These are phyloP conservation scores for Phytophthora sansomeana DNA, from an alignment of 352 stramenopile species.

Conservation along the genomic window DNA sequence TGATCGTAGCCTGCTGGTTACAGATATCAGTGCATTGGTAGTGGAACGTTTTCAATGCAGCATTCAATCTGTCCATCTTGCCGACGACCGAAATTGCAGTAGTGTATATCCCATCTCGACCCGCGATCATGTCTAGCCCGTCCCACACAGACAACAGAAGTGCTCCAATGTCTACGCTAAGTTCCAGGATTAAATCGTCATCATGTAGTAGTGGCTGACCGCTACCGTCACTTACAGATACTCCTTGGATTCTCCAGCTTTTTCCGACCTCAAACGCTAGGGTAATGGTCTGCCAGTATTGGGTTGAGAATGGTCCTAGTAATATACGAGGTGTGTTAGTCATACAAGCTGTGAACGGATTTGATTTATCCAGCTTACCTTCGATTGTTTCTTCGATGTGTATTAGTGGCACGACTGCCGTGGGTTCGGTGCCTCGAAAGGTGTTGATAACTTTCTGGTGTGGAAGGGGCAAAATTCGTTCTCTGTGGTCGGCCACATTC, in stretches of 20 bases:
- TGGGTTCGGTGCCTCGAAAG: not conserved
- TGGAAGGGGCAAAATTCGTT: too few relatives aligned
- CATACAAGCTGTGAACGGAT: not conserved
- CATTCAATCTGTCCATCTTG: conserved; percentile 24
- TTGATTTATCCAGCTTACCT: conserved; percentile 16
- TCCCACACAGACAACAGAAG: conserved; percentile 10
- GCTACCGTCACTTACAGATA: conserved; percentile 22
- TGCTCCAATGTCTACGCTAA: conserved; percentile 14
- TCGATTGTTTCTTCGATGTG: conserved; percentile 33
- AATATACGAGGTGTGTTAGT: not conserved
- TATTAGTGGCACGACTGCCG: conserved; percentile 6
- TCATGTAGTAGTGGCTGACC: not conserved
- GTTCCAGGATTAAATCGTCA: conserved; percentile 13
- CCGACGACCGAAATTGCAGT: conserved; percentile 1
- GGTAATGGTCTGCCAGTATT: conserved; percentile 25
- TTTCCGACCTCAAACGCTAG: conserved; percentile 22
- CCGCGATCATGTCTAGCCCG: not conserved
- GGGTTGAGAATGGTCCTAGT: conserved; percentile 25
- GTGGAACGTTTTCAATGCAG: conserved; percentile 23
- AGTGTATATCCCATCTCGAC: not conserved
- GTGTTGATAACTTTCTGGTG: too few relatives aligned
- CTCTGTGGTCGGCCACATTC: too few relatives aligned
- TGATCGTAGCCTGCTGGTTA: conserved; percentile 26
- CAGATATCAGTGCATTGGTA: conserved; percentile 29
- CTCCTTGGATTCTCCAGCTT: conserved; percentile 4